These are phyloP conservation scores for Xylaria sp. DNA, from an alignment of 2,329 filamentous ascomycete species.

Conservation along the genomic window DNA sequence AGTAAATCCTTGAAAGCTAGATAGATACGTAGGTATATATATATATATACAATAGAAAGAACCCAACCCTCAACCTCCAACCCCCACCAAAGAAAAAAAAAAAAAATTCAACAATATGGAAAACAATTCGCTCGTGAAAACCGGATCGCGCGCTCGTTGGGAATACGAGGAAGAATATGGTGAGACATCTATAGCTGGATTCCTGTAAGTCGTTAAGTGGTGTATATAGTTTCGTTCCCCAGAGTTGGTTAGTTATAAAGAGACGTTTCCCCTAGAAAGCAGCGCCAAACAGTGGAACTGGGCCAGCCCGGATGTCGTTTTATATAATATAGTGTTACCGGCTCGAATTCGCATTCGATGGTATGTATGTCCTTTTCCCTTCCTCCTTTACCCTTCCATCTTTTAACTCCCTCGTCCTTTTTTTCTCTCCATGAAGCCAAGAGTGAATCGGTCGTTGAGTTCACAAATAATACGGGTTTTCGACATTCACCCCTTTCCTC, in stretches of 20 bases:
- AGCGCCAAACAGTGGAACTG: neutral
- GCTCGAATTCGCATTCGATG: neutral
- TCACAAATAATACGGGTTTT: neutral
- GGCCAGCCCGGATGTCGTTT: neutral
- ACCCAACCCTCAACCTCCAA: too few relatives aligned
- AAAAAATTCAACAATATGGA: neutral
- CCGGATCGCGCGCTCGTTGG: neutral
- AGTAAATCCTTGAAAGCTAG: neutral
- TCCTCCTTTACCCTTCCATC: too few relatives aligned
- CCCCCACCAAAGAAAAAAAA: too few relatives aligned
- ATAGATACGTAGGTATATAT: neutral
- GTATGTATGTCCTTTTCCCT: neutral
- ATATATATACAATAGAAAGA: neutral
- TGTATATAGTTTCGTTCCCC: neutral
- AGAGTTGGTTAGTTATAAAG: neutral
- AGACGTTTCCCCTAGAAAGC: neutral
- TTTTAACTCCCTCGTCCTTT: slow-evolving; percentile 1
- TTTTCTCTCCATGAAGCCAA: neutral
- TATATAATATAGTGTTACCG: too few relatives aligned
- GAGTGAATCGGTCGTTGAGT: neutral
- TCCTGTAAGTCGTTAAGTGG: slow-evolving; percentile 1
- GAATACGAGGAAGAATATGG: neutral
- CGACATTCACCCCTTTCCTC: neutral
- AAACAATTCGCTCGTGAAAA: neutral
- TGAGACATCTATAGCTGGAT: neutral